phyloP scores from a whole-genome alignment of 805 yeast genomes.

The Candida vaughaniae region DNA sequence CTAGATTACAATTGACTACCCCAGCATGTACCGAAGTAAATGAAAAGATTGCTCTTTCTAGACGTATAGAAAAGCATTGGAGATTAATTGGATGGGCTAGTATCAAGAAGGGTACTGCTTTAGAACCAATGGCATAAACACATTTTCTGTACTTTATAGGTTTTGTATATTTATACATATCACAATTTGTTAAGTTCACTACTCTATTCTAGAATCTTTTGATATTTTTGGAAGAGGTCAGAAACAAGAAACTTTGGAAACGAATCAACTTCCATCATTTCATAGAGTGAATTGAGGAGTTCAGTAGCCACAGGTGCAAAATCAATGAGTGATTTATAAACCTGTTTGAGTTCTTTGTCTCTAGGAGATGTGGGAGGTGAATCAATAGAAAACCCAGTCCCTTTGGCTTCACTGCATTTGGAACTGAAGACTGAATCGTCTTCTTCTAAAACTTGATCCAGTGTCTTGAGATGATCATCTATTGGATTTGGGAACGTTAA shows the following conservation, averaged over 20 bases:
- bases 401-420: neutral
- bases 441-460: neutral
- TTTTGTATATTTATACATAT: slow-evolving; percentile 3
- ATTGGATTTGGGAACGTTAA: neutral
- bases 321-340: slow-evolving; percentile 11
- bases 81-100: slow-evolving; percentile 99
- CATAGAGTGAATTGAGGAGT: slow-evolving; percentile 49
- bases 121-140: slow-evolving; percentile 70
- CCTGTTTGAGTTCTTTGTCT: slow-evolving; percentile 8
- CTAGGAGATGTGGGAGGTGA: slow-evolving; percentile 13
- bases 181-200: too few species aligned
- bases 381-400: neutral
- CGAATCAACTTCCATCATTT: slow-evolving; percentile 71
- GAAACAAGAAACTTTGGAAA: slow-evolving; percentile 59
- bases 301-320: slow-evolving; percentile 42
- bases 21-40: slow-evolving; percentile 99
- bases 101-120: slow-evolving; percentile 87
- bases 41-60: slow-evolving; percentile 96
- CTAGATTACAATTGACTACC: slow-evolving; percentile 91
- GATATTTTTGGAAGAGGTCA: slow-evolving; percentile 8
- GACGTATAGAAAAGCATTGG: slow-evolving; percentile 99
- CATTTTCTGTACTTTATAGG: slow-evolving; percentile 20
- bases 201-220: slow-evolving; percentile 1
- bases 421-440: slow-evolving; percentile 8
- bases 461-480: neutral